phyloP scores from a whole-genome alignment of 108 stramenopile species.

The Cyclotella cryptica region DNA sequence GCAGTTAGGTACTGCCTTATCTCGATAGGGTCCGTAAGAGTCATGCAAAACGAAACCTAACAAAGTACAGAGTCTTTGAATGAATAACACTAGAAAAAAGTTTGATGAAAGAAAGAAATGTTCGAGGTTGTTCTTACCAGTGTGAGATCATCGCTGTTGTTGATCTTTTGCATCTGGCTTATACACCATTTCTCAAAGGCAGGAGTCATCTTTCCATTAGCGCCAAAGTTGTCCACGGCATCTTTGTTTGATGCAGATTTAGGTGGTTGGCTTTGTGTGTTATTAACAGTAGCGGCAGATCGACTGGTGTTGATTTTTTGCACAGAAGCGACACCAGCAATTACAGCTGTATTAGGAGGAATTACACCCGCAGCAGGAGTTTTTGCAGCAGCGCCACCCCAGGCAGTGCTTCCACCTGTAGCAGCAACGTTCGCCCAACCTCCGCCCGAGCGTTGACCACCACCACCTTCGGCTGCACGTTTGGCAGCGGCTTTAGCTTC shows the following conservation, averaged over 20 bases:
- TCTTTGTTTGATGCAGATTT: constrained; percentile 23
- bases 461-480: constrained; percentile 63
- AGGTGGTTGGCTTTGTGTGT: constrained; percentile 23
- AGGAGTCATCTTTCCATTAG: constrained; percentile 76
- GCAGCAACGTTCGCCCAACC: constrained; percentile 92
- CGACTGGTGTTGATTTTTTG: constrained; percentile 32
- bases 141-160: constrained; percentile 93
- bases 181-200: constrained; percentile 92
- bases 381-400: constrained; percentile 57
- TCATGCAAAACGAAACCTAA: constrained; percentile 91
- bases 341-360: constrained; percentile 49
- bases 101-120: neutral
- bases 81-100: neutral
- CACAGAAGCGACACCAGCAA: constrained; percentile 36
- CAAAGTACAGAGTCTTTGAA: neutral
- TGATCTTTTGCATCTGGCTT: constrained; percentile 89
- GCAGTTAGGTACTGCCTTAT: constrained; percentile 94
- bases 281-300: constrained; percentile 39
- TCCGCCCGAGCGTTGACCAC: constrained; percentile 50
- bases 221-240: constrained; percentile 78
- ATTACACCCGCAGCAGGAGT: constrained; percentile 39
- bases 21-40: constrained; percentile 87
- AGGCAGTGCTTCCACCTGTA: constrained; percentile 65
- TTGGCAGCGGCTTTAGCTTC: constrained; percentile 78
- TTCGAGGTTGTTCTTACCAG: constrained; percentile 49